Base-by-base conservation (phyloP, 768 basidiomycete species). In the Gloeostereum incarnatum region DNA sequence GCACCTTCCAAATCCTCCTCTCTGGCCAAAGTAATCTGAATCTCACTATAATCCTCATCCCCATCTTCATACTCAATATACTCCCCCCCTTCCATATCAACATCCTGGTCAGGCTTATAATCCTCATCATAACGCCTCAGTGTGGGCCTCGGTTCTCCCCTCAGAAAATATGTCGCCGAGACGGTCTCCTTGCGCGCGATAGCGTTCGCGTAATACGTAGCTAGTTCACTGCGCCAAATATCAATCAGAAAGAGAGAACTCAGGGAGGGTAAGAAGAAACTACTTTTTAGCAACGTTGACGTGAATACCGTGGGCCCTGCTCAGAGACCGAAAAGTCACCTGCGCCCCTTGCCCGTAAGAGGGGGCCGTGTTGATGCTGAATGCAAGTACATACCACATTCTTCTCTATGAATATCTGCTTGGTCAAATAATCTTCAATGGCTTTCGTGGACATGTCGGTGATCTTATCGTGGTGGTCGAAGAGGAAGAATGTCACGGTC, bases 251-350 rank as follows among this genome's bases (percentile, higher is more conserved):
- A 20, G 14, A 35, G 16, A n/a, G 11, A 21, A 7, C 30, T 6
- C 20, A 27, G 13, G 26, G 26, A 8, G 6, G 21, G 10, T 20
- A 14, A 16, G 38, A 27, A 18, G n/a, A 13, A 35, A 70, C 49
- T 43, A 88, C 87, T 78, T 81, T 54, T 88, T 90, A 14, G 87
- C 86, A 25, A 60, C 59, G 55, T 87, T 84, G 49, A 88, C 84
- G 49, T 88, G 80, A 38, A 89, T 66, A 0, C 66, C 65, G 31
- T 85, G 66, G 27, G 72, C 73, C 45, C 83, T 71, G 49, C 87
- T 88, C 35, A 90, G 65, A 4, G 74, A 78, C 25, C 86, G 72
- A 55, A 75, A 90, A 4, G 87, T 90, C 41, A 90, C 82, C 86
- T 89, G 42, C 1, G n/a, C 29, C 14, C 10, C 22, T 6, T 32